Evolutionary conservation across 2,329 filamentous ascomycete species (phyloP), one percentile per base, ranked within the genome.

Genomic region (Dothiorella sarmentorum): DNA sequence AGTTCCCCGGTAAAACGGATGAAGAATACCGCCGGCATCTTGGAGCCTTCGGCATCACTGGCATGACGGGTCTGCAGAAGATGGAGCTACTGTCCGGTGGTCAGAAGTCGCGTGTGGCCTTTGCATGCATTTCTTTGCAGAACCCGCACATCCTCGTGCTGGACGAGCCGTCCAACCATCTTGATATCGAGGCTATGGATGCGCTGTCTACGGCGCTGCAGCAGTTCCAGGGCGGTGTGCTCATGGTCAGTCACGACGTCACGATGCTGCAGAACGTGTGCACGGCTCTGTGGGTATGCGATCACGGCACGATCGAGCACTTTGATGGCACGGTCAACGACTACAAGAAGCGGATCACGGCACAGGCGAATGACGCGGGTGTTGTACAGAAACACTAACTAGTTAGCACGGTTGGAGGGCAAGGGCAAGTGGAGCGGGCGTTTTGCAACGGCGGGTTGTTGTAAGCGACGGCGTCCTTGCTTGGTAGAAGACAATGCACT

Each of bases 151-250:
- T 99, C 65, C 82, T 99, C 45, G 93, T 99, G 61, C 89, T 99
- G 52, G 94, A 99, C 82, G 94, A 99, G 76, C 94, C 94, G 72
- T 96, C 91, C 63, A 99, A 99, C 80, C 94, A 99, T 75, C 80
- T 99, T 68, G 94, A 99, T 84, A 97, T 99, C 67, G 94, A 99
- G 75, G 94, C 94, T 63, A 97, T 99, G 94, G 94, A 99, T 73
- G 93, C 94, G 10, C 80, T 99, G 55, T 87, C 90, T 4, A 85
- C 88, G 27, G 94, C 94, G 15, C 80, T 99, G 66, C 83, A 85
- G 66, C 84, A 87, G 63, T 99, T 97, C 78, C 84, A 96, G 76
- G 94, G 94, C 62, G 94, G 94, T 73, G 92, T 99, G 58, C 79
- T 99, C 68, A 97, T 99, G 91, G 94, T 99, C 59, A 96, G 90